Evolutionary conservation across 73 alveolate genomes (phyloP).

Genomic region (Blepharisma japonicum): DNA sequence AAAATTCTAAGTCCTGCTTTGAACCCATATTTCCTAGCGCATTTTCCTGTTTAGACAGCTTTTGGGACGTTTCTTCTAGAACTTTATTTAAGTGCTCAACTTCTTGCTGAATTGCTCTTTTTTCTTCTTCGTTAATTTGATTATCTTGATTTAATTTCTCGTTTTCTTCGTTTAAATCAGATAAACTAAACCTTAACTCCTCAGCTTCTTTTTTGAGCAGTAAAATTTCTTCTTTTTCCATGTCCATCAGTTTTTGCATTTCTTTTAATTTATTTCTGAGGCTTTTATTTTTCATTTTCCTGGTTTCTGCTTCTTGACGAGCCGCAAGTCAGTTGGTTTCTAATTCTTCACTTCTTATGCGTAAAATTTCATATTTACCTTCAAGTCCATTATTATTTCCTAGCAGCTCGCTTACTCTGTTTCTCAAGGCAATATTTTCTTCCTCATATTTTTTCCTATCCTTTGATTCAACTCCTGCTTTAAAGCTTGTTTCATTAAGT

Average conservation of each 20-base stretch:
- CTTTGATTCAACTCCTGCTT: background rate
- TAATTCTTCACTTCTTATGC: background rate
- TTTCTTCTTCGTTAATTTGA: background rate
- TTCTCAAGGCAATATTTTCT: background rate
- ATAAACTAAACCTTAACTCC: background rate
- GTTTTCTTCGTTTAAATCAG: background rate
- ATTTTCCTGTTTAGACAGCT: background rate
- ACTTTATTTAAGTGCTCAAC: background rate
- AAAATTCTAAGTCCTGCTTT: too few species aligned
- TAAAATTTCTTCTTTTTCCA: background rate
- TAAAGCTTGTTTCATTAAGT: background rate
- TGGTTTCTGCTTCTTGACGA: background rate
- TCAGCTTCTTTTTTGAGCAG: background rate
- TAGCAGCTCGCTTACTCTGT: background rate
- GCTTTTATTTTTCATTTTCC: background rate
- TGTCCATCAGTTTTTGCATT: background rate
- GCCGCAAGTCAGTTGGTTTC: background rate
- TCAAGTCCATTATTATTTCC: background rate
- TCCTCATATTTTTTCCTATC: conserved; percentile 5
- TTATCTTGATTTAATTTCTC: conserved; percentile 1
- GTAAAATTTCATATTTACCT: background rate
- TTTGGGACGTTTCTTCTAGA: background rate
- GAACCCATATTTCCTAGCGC: too few species aligned
- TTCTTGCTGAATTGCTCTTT: background rate
- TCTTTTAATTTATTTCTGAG: background rate